A percentile compares a stretch with the other conserved stretches of the same genome.
Conservation (phyloP, 2,329 filamentous ascomycete genomes). For the Clarireedia paspali region DNA sequence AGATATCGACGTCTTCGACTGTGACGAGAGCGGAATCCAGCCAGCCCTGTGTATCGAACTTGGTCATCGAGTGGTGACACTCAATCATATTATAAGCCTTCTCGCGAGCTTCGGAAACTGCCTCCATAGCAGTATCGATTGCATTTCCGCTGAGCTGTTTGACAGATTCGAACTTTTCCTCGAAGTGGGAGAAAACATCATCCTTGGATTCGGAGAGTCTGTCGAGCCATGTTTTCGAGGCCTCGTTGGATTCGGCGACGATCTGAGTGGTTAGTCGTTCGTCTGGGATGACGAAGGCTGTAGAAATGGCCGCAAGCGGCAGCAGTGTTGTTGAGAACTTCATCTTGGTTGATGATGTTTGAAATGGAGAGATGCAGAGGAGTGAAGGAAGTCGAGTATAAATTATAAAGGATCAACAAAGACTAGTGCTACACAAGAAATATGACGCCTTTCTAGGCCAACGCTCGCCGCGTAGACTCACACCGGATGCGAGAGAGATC, state of each 20-base stretch:
- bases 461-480: background rate
- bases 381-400: background rate
- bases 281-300: constrained; percentile 46
- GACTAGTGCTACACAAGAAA: background rate
- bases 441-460: constrained; percentile 5
- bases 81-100: constrained; percentile 22
- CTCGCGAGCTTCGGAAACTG: constrained; percentile 14
- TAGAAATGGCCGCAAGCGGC: constrained; percentile 40
- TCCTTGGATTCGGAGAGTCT: constrained; percentile 30
- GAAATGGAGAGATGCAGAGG: background rate
- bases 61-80: constrained; percentile 27
- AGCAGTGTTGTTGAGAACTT: constrained; percentile 36
- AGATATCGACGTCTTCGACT: constrained; percentile 28
- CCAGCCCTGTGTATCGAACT: constrained; percentile 28
- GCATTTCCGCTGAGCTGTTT: constrained; percentile 24
- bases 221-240: constrained; percentile 26
- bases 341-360: constrained; percentile 21
- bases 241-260: constrained; percentile 30
- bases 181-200: constrained; percentile 19
- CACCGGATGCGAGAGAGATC: background rate
- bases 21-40: constrained; percentile 29
- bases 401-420: constrained; percentile 1
- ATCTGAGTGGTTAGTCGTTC: constrained; percentile 39
- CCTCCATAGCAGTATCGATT: constrained; percentile 26
- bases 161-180: constrained; percentile 23